Evolutionary conservation across 2,329 filamentous ascomycete genomes (phyloP), one percentile per base, ranked within the genome.

Genomic region (Penicillium occitanis): DNA sequence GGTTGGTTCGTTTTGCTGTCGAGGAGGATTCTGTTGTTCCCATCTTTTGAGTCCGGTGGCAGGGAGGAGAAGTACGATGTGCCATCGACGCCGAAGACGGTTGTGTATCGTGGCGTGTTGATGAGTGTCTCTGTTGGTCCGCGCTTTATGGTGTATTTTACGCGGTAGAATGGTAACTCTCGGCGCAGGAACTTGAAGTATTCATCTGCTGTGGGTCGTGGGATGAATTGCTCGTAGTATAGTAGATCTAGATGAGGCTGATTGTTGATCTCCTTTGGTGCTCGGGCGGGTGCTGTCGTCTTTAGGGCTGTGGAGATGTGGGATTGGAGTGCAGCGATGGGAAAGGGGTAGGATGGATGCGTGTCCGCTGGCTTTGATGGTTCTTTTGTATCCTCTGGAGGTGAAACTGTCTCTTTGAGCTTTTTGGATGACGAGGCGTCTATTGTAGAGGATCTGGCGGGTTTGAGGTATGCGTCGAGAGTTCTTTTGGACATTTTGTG

Each of bases 141-240:
- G 7, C 91, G 85, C 63, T 87, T 89, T 71, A 93, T 91, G 37
- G 83, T 87, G 72, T 93, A 93, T 70, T 87, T 84, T 3, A 93
- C 90, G 62, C 90, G 85, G 72, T 93, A 92, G 77, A 93, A 93
- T 8, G 90, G 90, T 1, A 94, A 78, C 67, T 90, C 84, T n/a
- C 82, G 77, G 1, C 91, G 86, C 1, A 94, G 82, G 72, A 92
- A 92, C 14, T 87, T 79, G 76, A 93, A 94, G 0, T 92, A 76
- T 3, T 86, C 80, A 3, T 82, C 81, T 22, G 86, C 82, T 11
- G 86, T 80, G 13, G 83, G 76, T 1, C 81, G 78, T 0, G 88
- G 85, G 3, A 93, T 83, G 69, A 90, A 93, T 0, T 91, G 90
- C 71, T 91, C 84, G 74, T 90, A 93, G 77, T 91, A 91, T 8